Percentiles rank a stretch among this genome's conserved stretches.
Evolutionary conservation across 2,329 filamentous ascomycete genomes (phyloP).

Genomic region (Davidsoniella eucalypti): DNA sequence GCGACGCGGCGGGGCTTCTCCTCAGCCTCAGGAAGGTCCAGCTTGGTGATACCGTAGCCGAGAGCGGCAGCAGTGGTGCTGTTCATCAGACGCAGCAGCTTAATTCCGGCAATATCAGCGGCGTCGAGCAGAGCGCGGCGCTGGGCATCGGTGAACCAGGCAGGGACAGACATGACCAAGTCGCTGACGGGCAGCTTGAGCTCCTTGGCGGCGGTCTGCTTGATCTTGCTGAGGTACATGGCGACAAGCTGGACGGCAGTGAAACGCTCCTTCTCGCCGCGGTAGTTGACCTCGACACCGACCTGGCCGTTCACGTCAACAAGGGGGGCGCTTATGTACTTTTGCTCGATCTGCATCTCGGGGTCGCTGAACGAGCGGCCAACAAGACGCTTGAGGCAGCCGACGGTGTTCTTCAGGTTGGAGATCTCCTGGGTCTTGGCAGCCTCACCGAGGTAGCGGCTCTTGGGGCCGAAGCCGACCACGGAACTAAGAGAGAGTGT

Average conservation of each 20-base stretch:
- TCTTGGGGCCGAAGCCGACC: constrained; percentile 88
- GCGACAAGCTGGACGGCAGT: constrained; percentile 83
- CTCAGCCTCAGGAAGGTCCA: constrained; percentile 73
- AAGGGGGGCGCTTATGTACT: constrained; percentile 72
- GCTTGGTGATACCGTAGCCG: constrained; percentile 95
- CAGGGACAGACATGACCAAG: constrained; percentile 82
- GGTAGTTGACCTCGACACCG: constrained; percentile 81
- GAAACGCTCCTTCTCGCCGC: constrained; percentile 91
- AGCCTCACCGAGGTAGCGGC: constrained; percentile 81
- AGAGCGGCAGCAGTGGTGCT: constrained; percentile 93
- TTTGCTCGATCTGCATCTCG: constrained; percentile 82
- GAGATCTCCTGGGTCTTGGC: constrained; percentile 99
- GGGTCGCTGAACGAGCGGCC: constrained; percentile 78
- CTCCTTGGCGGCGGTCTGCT: constrained; percentile 71
- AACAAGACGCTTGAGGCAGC: constrained; percentile 78
- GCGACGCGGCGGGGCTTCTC: constrained; percentile 83
- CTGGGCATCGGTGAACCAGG: constrained; percentile 95
- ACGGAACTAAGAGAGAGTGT: constrained; percentile 45
- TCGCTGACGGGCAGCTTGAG: constrained; percentile 83
- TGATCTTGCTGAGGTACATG: constrained; percentile 94
- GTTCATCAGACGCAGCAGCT: constrained; percentile 87
- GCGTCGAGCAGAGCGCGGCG: constrained; percentile 80
- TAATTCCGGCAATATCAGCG: constrained; percentile 82
- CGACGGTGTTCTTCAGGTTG: constrained; percentile 98
- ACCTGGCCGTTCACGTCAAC: constrained; percentile 88